Percentiles rank a stretch among this genome's conserved stretches.
Conservation (phyloP, 2,329 filamentous ascomycete genomes). For the Fusarium guadeloupense region DNA sequence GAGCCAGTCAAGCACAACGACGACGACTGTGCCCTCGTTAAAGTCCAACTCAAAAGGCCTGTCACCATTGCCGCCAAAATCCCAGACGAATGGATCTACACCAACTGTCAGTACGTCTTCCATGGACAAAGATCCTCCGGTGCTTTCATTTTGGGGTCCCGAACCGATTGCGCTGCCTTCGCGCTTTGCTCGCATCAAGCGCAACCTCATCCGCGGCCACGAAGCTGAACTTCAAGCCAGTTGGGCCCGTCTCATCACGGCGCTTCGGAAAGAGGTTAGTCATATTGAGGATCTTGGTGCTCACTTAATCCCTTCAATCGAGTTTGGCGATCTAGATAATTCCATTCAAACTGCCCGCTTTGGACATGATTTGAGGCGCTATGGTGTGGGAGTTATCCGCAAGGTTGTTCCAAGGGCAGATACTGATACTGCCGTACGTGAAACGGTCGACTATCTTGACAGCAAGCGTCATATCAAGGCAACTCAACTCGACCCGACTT, state of each 20-base stretch:
- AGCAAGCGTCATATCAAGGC: constrained; percentile 43
- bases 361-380: constrained; percentile 64
- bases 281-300: constrained; percentile 61
- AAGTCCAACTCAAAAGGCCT: constrained; percentile 20
- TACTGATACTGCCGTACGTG: constrained; percentile 66
- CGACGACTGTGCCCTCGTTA: constrained; percentile 30
- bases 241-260: constrained; percentile 63
- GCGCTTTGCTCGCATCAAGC: constrained; percentile 66
- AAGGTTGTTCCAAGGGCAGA: constrained; percentile 68
- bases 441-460: constrained; percentile 64
- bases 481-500: constrained; percentile 64
- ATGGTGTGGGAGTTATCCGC: constrained; percentile 72
- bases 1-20: constrained; percentile 23
- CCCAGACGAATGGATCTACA: constrained; percentile 13
- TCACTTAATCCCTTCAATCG: constrained; percentile 64
- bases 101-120: constrained; percentile 24
- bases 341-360: constrained; percentile 63
- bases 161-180: constrained; percentile 67
- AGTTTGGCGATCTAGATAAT: constrained; percentile 61
- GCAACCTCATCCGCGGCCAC: constrained; percentile 61
- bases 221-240: constrained; percentile 64
- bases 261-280: constrained; percentile 61
- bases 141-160: constrained; percentile 66
- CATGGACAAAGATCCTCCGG: constrained; percentile 57
- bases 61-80: constrained; percentile 16